Evolutionary conservation across 140 eudicot species (phyloP), one percentile per base, ranked within the genome.

Genomic region (Oenanthe javanica): DNA sequence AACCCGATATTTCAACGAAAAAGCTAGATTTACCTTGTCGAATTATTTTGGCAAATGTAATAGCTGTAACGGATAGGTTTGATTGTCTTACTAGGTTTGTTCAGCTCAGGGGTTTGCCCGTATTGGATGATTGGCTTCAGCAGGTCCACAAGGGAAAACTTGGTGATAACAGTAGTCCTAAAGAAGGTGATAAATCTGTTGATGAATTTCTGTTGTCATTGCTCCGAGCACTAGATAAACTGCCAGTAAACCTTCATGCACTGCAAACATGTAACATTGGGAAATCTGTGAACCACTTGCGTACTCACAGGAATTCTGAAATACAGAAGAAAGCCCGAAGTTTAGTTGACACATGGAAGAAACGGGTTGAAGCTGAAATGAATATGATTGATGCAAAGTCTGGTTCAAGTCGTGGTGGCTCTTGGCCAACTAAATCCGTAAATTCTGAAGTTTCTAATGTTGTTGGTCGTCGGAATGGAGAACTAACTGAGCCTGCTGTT

Each of bases 71-170:
- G 0, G 91, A 89, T 18, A 84, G 79, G 76, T 81, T 82, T 78
- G 94, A 89, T 67, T 89, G 91, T 85, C 90, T 87, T 69, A 81
- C 36, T 76, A 75, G 77, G 83, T 89, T 89, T 81, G 87, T 89
- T 64, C 94, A 87, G 84, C 86, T 87, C 27, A 78, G 67, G 75
- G 94, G 91, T 54, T 83, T 89, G 61, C 83, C 86, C 54, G 84
- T 89, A 25, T 84, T 89, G 45, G 89, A 89, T 82, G 89, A 82
- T 15, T 89, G 94, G 94, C 94, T 89, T 6, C 91, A 89, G 77
- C 89, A 89, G 40, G 83, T 81, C 31, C 87, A 87, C 48, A 87
- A 84, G 75, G 90, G 87, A 52, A 87, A 81, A 66, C 55, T 84
- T 19, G 88, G 84, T n/a, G 87, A 82, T 75, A 81, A 78, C 49